Conservation (phyloP, 495 filamentous ascomycete species). For the Penicillium coprophilum region DNA sequence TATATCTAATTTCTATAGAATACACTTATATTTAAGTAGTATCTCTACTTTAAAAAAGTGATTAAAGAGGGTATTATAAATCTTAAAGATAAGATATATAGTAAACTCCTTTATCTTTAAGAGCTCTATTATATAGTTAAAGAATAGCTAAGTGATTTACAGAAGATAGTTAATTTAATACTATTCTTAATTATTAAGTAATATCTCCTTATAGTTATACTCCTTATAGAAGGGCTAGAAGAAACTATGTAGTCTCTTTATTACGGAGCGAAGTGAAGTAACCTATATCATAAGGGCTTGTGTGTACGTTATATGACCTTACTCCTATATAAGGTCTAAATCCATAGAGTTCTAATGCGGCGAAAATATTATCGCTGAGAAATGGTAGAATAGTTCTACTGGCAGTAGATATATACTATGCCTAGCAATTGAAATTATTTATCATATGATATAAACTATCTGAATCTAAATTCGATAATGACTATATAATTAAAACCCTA, state of each 20-base stretch:
- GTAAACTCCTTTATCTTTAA: slow-evolving; percentile 1
- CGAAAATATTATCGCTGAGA: too few species aligned
- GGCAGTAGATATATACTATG: too few species aligned
- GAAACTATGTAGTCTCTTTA: slow-evolving; percentile 1
- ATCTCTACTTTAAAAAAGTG: not conserved
- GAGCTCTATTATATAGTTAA: slow-evolving; percentile 5
- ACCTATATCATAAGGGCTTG: too few species aligned
- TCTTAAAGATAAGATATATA: slow-evolving; percentile 4
- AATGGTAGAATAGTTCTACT: too few species aligned
- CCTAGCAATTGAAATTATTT: too few species aligned
- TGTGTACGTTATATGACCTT: too few species aligned
- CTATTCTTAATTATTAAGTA: slow-evolving; percentile 8
- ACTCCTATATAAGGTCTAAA: too few species aligned
- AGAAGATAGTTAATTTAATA: slow-evolving; percentile 4
- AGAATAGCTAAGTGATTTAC: slow-evolving; percentile 3
- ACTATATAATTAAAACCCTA: too few species aligned
- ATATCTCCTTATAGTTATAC: slow-evolving; percentile 6
- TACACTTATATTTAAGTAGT: not conserved
- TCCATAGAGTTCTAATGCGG: too few species aligned
- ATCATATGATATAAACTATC: too few species aligned
- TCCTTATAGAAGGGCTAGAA: slow-evolving; percentile 3
- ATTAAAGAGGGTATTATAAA: slow-evolving; percentile 9
- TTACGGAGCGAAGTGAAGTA: too few species aligned
- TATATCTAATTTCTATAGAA: not conserved
- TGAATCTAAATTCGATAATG: too few species aligned